Evolutionary conservation across 345 rosid species (phyloP).

Genomic region (Cochlearia excelsa): DNA sequence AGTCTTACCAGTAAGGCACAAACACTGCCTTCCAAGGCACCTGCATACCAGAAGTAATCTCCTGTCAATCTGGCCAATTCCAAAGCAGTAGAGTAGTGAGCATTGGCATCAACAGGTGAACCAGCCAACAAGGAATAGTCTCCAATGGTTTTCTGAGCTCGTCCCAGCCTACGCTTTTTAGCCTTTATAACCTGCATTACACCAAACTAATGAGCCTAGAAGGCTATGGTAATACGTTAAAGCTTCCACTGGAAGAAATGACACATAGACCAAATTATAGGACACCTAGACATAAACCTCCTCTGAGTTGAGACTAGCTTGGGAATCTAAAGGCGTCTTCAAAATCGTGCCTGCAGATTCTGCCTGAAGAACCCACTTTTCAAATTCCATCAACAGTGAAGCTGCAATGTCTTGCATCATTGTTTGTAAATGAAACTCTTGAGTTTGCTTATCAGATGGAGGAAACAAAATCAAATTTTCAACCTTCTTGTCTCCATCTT

Average conservation of each 20-base stretch:
- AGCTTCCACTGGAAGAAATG: constrained; percentile 31
- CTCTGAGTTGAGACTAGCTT: constrained; percentile 97
- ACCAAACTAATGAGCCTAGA: constrained; percentile 32
- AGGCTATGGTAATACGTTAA: constrained; percentile 6
- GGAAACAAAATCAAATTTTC: constrained; percentile 76
- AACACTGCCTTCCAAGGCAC: constrained; percentile 96
- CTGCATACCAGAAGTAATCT: constrained; percentile 95
- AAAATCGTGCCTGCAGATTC: constrained; percentile 91
- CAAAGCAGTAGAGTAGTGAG: constrained; percentile 87
- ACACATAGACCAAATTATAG: constrained; percentile 48
- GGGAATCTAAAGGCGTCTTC: constrained; percentile 97
- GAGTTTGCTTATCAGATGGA: constrained; percentile 78
- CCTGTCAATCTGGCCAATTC: constrained; percentile 87
- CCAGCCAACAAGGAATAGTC: constrained; percentile 97
- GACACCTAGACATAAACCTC: constrained; percentile 98
- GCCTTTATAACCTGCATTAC: constrained; percentile 89
- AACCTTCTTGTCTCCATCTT: constrained; percentile 63
- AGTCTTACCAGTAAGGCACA: constrained; percentile 82
- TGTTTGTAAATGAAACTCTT: constrained; percentile 87
- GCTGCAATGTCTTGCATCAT: constrained; percentile 98
- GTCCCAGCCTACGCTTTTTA: constrained; percentile 86
- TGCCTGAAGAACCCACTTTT: constrained; percentile 87
- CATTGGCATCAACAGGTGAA: constrained; percentile 98
- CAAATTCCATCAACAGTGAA: constrained; percentile 86
- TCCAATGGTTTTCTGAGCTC: constrained; percentile 98